Conservation (phyloP, 2,329 filamentous ascomycete species). For the Monilinia aucupariae region DNA sequence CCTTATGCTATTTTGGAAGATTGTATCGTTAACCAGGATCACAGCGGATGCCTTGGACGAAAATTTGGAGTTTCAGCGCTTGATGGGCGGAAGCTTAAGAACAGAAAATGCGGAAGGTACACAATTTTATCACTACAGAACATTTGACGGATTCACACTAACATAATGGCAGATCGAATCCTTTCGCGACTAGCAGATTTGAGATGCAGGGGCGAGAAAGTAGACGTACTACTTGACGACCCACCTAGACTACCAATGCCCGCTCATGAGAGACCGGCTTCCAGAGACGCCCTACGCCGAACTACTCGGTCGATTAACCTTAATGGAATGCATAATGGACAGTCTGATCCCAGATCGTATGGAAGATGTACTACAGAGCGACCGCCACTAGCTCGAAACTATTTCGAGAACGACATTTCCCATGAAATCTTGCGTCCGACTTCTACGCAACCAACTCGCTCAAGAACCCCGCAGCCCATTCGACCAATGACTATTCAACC, state of each 20-base stretch:
- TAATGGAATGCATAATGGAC: neutral
- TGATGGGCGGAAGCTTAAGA: neutral
- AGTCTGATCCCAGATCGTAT: constrained; percentile 7
- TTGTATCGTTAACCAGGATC: neutral
- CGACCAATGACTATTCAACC: neutral
- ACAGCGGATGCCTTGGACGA: constrained; percentile 8
- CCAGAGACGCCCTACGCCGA: neutral
- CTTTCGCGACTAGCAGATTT: neutral
- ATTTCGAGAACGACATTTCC: neutral
- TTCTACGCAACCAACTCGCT: neutral
- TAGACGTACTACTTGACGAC: neutral
- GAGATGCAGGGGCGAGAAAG: neutral
- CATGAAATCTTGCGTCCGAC: neutral
- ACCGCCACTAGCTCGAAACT: neutral
- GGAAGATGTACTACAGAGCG: neutral
- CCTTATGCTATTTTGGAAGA: neutral
- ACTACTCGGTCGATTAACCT: neutral
- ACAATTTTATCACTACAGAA: neutral
- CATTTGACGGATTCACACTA: neutral
- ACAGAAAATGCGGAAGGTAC: constrained; percentile 1
- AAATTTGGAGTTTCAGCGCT: constrained; percentile 1
- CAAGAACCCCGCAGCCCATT: neutral
- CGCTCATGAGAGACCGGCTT: neutral
- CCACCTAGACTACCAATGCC: neutral
- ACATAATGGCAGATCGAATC: neutral